Evolutionary conservation across 129 eudicot species (phyloP).

Genomic region (Escallonia rubra): DNA sequence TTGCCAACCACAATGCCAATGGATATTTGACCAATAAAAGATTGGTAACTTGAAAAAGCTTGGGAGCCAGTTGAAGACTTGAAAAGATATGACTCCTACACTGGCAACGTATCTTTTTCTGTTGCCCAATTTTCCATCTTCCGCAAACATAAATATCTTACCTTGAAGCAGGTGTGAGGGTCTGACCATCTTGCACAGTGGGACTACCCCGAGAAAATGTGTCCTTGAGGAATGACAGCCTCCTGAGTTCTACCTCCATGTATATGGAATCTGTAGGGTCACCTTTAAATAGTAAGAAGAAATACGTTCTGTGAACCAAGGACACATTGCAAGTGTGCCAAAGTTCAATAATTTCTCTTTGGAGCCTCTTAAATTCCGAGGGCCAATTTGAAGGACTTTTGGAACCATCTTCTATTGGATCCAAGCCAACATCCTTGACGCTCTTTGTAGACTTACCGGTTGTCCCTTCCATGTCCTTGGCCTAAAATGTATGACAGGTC

Average conservation of each 20-base stretch:
- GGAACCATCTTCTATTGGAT: conserved; percentile 64
- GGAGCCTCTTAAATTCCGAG: conserved; percentile 65
- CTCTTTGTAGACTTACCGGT: conserved; percentile 16
- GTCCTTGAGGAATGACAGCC: conserved; percentile 63
- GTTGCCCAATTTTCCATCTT: too few relatives aligned
- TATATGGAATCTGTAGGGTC: conserved; percentile 78
- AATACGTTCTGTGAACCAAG: conserved; percentile 77
- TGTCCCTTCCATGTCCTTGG: conserved; percentile 13
- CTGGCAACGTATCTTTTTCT: too few relatives aligned
- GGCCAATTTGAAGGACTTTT: conserved; percentile 48
- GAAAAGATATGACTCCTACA: too few relatives aligned
- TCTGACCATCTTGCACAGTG: conserved; percentile 49
- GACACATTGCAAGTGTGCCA: conserved; percentile 86
- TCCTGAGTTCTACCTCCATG: conserved; percentile 86
- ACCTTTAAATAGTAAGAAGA: conserved; percentile 75
- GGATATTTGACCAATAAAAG: too few relatives aligned
- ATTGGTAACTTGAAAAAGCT: not conserved
- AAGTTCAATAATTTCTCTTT: conserved; percentile 60
- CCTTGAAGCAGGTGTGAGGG: conserved; percentile 64
- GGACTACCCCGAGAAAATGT: conserved; percentile 50
- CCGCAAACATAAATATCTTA: conserved; percentile 16
- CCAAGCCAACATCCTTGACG: conserved; percentile 70
- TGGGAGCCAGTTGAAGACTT: not conserved
- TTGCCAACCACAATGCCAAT: too few relatives aligned
- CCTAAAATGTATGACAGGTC: conserved; percentile 14